A percentile compares a stretch with the other conserved stretches of the same genome.
Conservation (phyloP, 148 eudicot species). For the Drosera capensis region DNA sequence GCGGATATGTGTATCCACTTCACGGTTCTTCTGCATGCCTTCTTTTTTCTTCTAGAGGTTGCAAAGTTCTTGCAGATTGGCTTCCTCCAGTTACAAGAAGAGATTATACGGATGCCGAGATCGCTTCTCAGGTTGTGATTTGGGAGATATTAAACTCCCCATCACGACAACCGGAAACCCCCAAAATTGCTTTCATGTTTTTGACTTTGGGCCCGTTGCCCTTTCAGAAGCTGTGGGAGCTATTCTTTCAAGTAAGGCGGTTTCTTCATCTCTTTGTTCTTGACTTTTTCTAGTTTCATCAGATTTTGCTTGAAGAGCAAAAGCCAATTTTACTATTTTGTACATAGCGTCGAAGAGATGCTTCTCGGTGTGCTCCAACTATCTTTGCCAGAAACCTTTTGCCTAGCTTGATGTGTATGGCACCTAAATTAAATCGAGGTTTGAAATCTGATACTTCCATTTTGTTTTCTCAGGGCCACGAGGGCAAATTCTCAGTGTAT, state of each 20-base stretch:
- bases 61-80: slow-evolving; percentile 45
- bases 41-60: slow-evolving; percentile 58
- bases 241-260: slow-evolving; percentile 43
- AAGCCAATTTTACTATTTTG: not conserved
- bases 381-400: not conserved
- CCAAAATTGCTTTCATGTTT: slow-evolving; percentile 68
- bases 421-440: too few relatives aligned
- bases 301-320: not conserved
- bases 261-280: slow-evolving; percentile 5
- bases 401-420: not conserved
- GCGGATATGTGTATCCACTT: slow-evolving; percentile 69
- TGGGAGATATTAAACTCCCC: slow-evolving; percentile 39
- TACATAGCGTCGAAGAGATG: not conserved
- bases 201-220: slow-evolving; percentile 51
- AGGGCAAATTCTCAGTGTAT: slow-evolving; percentile 67
- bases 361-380: not conserved
- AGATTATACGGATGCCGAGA: slow-evolving; percentile 55
- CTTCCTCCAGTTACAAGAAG: slow-evolving; percentile 45
- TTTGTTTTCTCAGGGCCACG: slow-evolving; percentile 61
- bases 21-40: slow-evolving; percentile 53
- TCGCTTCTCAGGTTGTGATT: slow-evolving; percentile 39
- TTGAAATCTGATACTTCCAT: too few relatives aligned
- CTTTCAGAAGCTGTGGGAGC: slow-evolving; percentile 69
- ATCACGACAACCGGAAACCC: slow-evolving; percentile 19
- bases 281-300: not conserved